Evolutionary conservation across 2,329 filamentous ascomycete genomes (phyloP), one percentile per base, ranked within the genome.

Genomic region (Pseudovirgaria hyperparasitica): DNA sequence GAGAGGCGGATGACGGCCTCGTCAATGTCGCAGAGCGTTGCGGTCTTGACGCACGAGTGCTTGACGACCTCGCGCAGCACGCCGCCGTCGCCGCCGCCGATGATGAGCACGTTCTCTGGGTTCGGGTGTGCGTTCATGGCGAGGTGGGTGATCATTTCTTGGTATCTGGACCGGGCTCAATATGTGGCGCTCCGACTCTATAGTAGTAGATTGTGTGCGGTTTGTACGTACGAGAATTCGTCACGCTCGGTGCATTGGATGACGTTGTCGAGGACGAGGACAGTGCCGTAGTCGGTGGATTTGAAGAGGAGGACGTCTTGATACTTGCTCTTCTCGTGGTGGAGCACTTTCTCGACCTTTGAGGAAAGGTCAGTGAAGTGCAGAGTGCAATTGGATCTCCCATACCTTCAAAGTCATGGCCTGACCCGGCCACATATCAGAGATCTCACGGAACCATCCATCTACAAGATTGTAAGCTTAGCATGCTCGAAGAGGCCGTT

Each of bases 401-500:
- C 22, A 28, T 26, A 8, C 8, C 41, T 55, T 50, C 36, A 55
- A 78, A 45, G 82, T 94, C 87, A 96, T 96, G 57, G 90, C 90
- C 68, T 96, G 90, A 57, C 90, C 84, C 37, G 90, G 87, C 90
- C 90, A 98, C 87, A 98, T 96, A 54, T 90, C 68, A 46, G 82
- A 92, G 64, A 93, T 86, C 67, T 98, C 90, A 60, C 85, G 82
- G 79, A 98, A 98, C 90, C 90, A 98, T 66, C 87, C 90, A 93
- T 96, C 90, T 93, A 44, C 27, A 35, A 32, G 31, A 27, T 29
- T 4, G n/a, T 14, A 4, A 22, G 22, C 19, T 33, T 34, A 33
- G 35, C 13, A 9, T 11, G 8, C 10, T 6, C 8, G 13, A 23
- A 11, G 10, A 23, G 8, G 6, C 10, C 10, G 15, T 13, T 23